These are phyloP conservation scores for Ceratocystis cubensis DNA, from an alignment of 2,329 filamentous ascomycete genomes.

Conservation along the genomic window DNA sequence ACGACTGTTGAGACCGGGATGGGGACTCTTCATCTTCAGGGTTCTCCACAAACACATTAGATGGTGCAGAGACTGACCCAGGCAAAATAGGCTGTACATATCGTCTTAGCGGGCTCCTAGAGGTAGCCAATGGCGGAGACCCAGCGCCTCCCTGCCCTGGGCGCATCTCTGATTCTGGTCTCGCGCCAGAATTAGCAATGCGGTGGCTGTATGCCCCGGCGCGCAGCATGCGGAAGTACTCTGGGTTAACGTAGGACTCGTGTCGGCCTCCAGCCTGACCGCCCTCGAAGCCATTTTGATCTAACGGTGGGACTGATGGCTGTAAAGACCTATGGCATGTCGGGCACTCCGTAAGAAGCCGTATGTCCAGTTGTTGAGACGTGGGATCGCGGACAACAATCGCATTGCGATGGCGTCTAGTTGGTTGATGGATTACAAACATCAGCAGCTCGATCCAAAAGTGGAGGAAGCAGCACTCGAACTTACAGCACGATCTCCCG, in stretches of 20 bases:
- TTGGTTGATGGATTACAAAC: too few relatives aligned
- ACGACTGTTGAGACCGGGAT: conserved; percentile 15
- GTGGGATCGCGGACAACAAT: conserved; percentile 82
- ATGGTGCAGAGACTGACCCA: not conserved
- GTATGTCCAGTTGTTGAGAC: conserved; percentile 74
- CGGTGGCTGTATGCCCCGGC: conserved; percentile 28
- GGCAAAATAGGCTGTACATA: conserved; percentile 7
- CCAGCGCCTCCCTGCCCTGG: conserved; percentile 23
- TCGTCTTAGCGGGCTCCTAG: conserved; percentile 5
- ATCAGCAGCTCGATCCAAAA: not conserved
- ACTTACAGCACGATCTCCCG: conserved; percentile 71
- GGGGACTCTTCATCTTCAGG: conserved; percentile 21
- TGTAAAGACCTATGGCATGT: conserved; percentile 68
- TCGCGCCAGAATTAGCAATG: conserved; percentile 24
- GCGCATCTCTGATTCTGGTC: conserved; percentile 30
- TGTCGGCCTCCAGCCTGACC: conserved; percentile 28
- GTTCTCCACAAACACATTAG: conserved; percentile 2
- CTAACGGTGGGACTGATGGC: conserved; percentile 38
- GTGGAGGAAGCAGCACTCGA: conserved; percentile 14
- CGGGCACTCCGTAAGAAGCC: conserved; percentile 69
- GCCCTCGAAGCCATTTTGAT: conserved; percentile 32
- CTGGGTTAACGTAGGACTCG: conserved; percentile 70
- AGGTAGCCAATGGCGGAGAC: not conserved
- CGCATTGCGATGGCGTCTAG: conserved; percentile 79
- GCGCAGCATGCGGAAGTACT: conserved; percentile 91